These are phyloP conservation scores for Psilocybe mexicana DNA, from an alignment of 1,284 basidiomycete species.

Conservation along the genomic window DNA sequence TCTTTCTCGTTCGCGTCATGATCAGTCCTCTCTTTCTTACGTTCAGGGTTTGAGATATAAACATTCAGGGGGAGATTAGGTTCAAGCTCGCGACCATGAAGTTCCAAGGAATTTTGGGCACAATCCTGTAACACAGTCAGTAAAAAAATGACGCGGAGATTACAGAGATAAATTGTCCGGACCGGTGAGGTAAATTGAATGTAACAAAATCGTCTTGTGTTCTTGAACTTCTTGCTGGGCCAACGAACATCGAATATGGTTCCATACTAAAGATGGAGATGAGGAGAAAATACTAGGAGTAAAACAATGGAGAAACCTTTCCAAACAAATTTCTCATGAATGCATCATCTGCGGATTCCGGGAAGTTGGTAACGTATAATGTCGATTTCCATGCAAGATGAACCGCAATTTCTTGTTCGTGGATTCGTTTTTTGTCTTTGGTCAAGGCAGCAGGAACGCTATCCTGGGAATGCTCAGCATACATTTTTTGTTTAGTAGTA, in stretches of 20 bases:
- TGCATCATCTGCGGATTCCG: conserved; percentile 81
- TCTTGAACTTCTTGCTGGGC: conserved; percentile 97
- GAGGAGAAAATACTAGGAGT: conserved; percentile 9
- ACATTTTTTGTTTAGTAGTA: not conserved
- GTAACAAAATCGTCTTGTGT: conserved; percentile 91
- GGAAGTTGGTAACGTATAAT: conserved; percentile 96
- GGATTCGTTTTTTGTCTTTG: conserved; percentile 88
- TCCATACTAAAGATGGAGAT: conserved; percentile 67
- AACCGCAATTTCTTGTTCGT: conserved; percentile 75
- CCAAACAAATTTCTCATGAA: conserved; percentile 77
- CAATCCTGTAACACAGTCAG: conserved; percentile 46
- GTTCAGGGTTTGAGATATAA: conserved; percentile 87
- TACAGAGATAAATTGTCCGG: not conserved
- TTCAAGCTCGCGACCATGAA: conserved; percentile 78
- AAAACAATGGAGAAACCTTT: conserved; percentile 48
- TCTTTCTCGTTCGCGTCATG: conserved; percentile 81
- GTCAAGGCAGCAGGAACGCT: conserved; percentile 84
- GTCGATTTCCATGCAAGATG: conserved; percentile 94
- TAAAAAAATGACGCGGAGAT: not conserved
- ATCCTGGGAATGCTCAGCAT: conserved; percentile 47
- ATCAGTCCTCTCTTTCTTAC: conserved; percentile 87
- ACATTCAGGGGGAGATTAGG: conserved; percentile 73
- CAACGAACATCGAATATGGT: conserved; percentile 92
- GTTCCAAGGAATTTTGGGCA: conserved; percentile 76
- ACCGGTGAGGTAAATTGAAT: conserved; percentile 88